phyloP scores from a whole-genome alignment of 164 flowering plant genomes.

The Litsea cubeba region DNA sequence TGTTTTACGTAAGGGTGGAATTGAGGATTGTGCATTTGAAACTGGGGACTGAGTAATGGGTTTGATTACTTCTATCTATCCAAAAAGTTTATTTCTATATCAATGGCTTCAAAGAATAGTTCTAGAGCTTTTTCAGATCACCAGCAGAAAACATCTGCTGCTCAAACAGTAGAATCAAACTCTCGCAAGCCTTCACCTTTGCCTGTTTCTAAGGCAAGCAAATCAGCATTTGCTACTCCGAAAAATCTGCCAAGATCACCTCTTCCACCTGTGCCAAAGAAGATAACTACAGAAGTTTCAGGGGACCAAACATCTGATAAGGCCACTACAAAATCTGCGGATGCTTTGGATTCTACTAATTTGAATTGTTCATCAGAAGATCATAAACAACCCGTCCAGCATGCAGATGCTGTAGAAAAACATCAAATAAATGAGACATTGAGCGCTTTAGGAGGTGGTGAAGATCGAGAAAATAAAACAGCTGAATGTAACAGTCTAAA shows the following conservation, averaged over 20 bases:
- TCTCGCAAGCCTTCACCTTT: slow-evolving; percentile 26
- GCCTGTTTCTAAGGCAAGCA: slow-evolving; percentile 27
- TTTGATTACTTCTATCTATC: slow-evolving; percentile 12
- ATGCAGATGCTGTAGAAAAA: slow-evolving; percentile 10
- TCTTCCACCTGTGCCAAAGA: slow-evolving; percentile 22
- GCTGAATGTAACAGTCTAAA: slow-evolving; percentile 28
- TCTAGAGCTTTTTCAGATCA: slow-evolving; percentile 33
- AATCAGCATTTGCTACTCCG: slow-evolving; percentile 28
- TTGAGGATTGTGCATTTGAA: slow-evolving; percentile 4
- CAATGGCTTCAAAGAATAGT: slow-evolving; percentile 56
- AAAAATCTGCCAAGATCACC: slow-evolving; percentile 19
- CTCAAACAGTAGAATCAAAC: slow-evolving; percentile 29
- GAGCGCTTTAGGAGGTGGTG: slow-evolving; percentile 17
- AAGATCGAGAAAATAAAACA: slow-evolving; percentile 35
- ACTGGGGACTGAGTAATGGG: slow-evolving; percentile 9
- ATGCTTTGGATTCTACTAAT: not conserved
- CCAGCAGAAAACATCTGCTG: slow-evolving; percentile 23
- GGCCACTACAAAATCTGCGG: slow-evolving; percentile 25
- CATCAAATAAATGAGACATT: slow-evolving; percentile 17
- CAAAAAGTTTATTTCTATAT: slow-evolving; percentile 4
- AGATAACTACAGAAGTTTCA: slow-evolving; percentile 15
- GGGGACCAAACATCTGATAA: slow-evolving; percentile 26
- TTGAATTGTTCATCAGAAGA: slow-evolving; percentile 19
- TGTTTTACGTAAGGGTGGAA: not conserved
- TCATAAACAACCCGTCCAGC: slow-evolving; percentile 19